Evolutionary conservation across 2,329 filamentous ascomycete species (phyloP), one percentile per base, ranked within the genome.

Genomic region (Diaporthe amygdali): DNA sequence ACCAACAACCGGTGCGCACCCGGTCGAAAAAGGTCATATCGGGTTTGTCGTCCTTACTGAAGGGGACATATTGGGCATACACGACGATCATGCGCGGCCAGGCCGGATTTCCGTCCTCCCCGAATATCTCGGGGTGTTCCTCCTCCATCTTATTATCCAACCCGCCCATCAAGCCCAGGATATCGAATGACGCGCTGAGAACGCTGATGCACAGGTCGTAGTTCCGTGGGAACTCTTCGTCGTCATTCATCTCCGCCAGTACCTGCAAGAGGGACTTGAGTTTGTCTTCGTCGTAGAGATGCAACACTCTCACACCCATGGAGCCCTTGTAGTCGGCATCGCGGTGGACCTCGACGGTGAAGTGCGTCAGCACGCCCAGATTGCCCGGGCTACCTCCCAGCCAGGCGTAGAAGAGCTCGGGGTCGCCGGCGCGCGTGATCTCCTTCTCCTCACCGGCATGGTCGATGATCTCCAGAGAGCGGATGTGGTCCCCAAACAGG

Each of bases 391-490:
- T 89, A 3, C 89, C 88, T 3, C 89, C 88, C 9, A 85, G 81
- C 3, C 90, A 80, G 2, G 88, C 89, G 82, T 87, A 91, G 78
- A 89, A 91, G 0, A 91, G 81, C 47, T 91, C 89, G 0, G 83
- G 74, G 66, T 91, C 83, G n/a, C 81, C 78, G 0, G 81, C 75
- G n/a, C 81, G 84, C 22, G 82, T 86, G 5, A 89, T 82, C 5
- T 82, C 83, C 1, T 85, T 76, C 30, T 85, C 77, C 14, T 79
- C 72, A 0, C 88, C 89, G 20, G 81, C 78, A 0, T 83, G 83
- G 30, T 84, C 84, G 2, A 90, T 78, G 1, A 88, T 82, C 51
- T 86, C 81, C 54, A 84, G 81, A 17, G 84, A 81, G 1, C 87
- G 75, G 8, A 87, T 83, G 64, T 89, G 84, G 71, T 90, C 89